These are phyloP conservation scores for Pestalotiopsis sp. DNA, from an alignment of 2,329 filamentous ascomycete species.

Conservation along the genomic window DNA sequence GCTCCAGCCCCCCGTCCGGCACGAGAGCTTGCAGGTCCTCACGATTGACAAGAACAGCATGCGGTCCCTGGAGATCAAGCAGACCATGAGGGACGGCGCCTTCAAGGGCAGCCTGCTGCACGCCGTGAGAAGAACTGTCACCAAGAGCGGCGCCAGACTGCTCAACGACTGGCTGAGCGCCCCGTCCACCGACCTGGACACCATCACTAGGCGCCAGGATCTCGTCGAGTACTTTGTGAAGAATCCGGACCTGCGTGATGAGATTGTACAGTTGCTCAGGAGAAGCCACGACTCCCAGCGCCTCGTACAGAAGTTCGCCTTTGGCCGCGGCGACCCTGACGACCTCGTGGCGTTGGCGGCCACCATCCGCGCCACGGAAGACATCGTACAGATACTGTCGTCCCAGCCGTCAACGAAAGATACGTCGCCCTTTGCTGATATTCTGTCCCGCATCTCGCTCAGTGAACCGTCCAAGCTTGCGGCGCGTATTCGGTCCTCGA, in stretches of 20 bases:
- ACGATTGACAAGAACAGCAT: slow-evolving; percentile 90
- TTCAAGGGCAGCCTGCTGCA: slow-evolving; percentile 87
- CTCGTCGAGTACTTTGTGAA: slow-evolving; percentile 77
- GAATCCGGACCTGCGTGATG: slow-evolving; percentile 69
- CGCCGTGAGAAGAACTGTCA: slow-evolving; percentile 86
- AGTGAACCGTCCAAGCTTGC: slow-evolving; percentile 71
- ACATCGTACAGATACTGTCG: slow-evolving; percentile 58
- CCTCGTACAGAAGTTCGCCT: slow-evolving; percentile 89
- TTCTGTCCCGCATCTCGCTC: slow-evolving; percentile 61
- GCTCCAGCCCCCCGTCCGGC: slow-evolving; percentile 79
- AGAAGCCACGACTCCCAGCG: slow-evolving; percentile 85
- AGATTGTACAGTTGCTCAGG: slow-evolving; percentile 68
- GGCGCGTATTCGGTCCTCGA: slow-evolving; percentile 71
- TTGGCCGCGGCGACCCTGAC: slow-evolving; percentile 89
- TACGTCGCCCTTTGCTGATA: slow-evolving; percentile 20
- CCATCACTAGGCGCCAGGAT: slow-evolving; percentile 80
- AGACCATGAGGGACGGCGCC: slow-evolving; percentile 78
- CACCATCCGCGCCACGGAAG: slow-evolving; percentile 75
- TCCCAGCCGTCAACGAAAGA: neutral
- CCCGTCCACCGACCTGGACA: slow-evolving; percentile 82
- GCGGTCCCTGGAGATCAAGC: slow-evolving; percentile 84
- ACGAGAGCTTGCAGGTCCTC: slow-evolving; percentile 79
- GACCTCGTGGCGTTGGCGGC: slow-evolving; percentile 83
- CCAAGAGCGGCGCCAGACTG: slow-evolving; percentile 85
- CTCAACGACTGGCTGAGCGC: slow-evolving; percentile 86